Evolutionary conservation across 441 rosid genomes (phyloP).

Genomic region (Euphorbia corollata): DNA sequence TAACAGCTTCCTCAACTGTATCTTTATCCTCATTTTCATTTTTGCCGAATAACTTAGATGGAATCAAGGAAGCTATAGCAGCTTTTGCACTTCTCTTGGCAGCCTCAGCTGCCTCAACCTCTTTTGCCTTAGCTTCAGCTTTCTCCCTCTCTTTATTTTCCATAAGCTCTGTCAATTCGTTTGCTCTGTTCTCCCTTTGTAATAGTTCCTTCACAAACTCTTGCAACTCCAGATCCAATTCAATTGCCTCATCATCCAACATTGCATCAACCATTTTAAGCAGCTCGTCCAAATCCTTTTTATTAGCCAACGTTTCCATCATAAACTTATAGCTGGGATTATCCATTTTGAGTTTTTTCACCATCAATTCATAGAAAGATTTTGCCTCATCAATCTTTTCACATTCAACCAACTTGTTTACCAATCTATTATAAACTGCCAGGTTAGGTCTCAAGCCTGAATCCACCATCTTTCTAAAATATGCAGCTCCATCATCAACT

Average conservation of each 20-base stretch:
- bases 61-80: constrained; percentile 44
- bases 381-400: constrained; percentile 74
- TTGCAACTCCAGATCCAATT: constrained; percentile 55
- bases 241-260: constrained; percentile 56
- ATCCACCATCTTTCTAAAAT: constrained; percentile 67
- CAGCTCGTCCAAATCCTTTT: constrained; percentile 58
- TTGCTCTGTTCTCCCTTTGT: constrained; percentile 67
- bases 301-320: constrained; percentile 55
- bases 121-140: constrained; percentile 82
- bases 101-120: constrained; percentile 64
- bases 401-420: constrained; percentile 47
- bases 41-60: constrained; percentile 40
- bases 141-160: constrained; percentile 75
- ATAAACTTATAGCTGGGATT: constrained; percentile 64
- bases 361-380: constrained; percentile 66
- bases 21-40: constrained; percentile 35
- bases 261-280: constrained; percentile 65
- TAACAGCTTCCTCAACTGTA: constrained; percentile 28
- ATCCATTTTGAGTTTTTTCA: constrained; percentile 80
- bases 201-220: constrained; percentile 61
- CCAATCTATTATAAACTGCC: constrained; percentile 64
- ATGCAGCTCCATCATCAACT: constrained; percentile 70
- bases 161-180: constrained; percentile 63
- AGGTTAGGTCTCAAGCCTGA: constrained; percentile 64
- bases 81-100: constrained; percentile 56